Base-by-base conservation (phyloP, 2,329 filamentous ascomycete genomes). In the Samsoniella hepiali region DNA sequence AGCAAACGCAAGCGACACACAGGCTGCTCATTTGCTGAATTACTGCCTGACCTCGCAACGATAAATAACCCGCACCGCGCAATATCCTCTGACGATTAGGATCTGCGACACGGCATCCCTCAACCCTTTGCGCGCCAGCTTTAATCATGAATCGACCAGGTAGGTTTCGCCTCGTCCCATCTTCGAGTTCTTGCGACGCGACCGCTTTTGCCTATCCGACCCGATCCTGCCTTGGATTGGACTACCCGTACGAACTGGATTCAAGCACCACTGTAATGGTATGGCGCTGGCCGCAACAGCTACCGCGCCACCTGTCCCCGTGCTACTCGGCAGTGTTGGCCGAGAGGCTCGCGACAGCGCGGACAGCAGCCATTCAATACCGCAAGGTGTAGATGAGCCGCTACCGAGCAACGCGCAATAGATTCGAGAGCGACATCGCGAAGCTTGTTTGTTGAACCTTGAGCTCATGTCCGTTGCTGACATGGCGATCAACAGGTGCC, bases 141-240 rank as follows among this genome's bases (percentile, higher is more conserved):
- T 10, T 34, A 22, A 56, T 36, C 72, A 86, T 86, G 83, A 85
- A 85, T 75, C 80, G 83, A 79, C 80, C 82, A 85, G 83, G 83
- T 86, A 85, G 75, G 79, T 72, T 71, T 69, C 66, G 68, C 68
- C 72, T 69, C 67, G 22, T 50, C 53, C 40, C 51, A 45, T 31
- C 34, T 22, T 44, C 36, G n/a, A 62, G 38, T 36, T 47, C 11
- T 49, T 56, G 40, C 59, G 40, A 49, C 54, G 45, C 53, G 38
- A 49, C 32, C 8, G 42, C 31, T 15, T 49, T 5, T 42, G 32
- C 17, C 22, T 40, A 27, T n/a, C 31, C 36, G 50, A 34, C 8
- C 50, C 27, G 29, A 55, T 15, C 13, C 15, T 44, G 54, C 31
- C 29, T 31, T 50, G 32, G 7, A 29, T 3, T 2, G 13, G 22